A percentile compares a stretch with the other conserved stretches of the same genome.
These are phyloP conservation scores for Ceratopteris richardii DNA, from an alignment of 75 land plant genomes.

Conservation along the genomic window DNA sequence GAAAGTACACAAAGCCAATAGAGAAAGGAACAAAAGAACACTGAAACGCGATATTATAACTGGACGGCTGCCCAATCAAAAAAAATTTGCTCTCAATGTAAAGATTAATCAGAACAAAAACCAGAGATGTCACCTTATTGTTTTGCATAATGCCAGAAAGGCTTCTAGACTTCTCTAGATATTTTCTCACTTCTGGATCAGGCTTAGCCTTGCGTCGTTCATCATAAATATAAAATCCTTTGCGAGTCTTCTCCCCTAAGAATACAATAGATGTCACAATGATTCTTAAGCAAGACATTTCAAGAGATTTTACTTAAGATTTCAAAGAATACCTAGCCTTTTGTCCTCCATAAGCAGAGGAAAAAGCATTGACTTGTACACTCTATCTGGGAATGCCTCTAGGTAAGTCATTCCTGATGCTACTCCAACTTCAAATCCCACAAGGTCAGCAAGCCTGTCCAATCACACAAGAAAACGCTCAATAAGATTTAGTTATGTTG, in stretches of 20 bases:
- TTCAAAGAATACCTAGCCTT: constrained; percentile 38
- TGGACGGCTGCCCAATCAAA: neutral
- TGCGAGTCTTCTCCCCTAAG: constrained; percentile 32
- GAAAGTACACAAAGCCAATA: neutral
- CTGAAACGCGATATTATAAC: too few relatives aligned
- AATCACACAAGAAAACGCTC: too few relatives aligned
- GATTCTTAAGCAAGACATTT: too few relatives aligned
- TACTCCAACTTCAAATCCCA: constrained; percentile 71
- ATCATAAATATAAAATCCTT: constrained; percentile 37
- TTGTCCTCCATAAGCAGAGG: constrained; percentile 57
- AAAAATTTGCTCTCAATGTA: neutral
- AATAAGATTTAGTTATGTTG: too few relatives aligned
- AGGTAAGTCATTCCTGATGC: constrained; percentile 45
- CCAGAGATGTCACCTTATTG: constrained; percentile 19
- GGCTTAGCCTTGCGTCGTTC: constrained; percentile 32
- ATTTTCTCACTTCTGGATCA: constrained; percentile 36
- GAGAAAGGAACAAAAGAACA: too few relatives aligned
- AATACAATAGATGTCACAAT: too few relatives aligned
- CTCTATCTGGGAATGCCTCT: constrained; percentile 56
- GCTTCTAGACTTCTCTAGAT: constrained; percentile 29
- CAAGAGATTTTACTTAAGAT: too few relatives aligned
- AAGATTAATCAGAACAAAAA: neutral
- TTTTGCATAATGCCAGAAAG: constrained; percentile 17
- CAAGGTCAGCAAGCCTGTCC: constrained; percentile 70
- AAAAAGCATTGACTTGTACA: constrained; percentile 38